Evolutionary conservation across 257 asterid genomes (phyloP).

Genomic region (Anisodus acutangulus): DNA sequence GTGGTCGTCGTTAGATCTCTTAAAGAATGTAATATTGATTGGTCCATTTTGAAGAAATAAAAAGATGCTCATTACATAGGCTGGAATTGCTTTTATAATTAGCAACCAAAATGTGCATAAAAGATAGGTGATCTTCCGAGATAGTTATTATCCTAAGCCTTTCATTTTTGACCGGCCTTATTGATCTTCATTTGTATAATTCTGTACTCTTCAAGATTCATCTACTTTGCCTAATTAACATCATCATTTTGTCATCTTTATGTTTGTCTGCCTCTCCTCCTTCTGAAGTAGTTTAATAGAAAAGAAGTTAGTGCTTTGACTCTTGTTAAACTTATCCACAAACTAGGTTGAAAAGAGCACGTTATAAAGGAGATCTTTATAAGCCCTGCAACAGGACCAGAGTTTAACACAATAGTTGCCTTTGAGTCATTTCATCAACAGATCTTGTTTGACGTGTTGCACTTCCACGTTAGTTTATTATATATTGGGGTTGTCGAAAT

Average conservation of each 20-base stretch:
- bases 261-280: not conserved
- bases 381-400: not conserved
- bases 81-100: not conserved
- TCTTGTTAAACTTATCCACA: not conserved
- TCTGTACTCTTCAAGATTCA: not conserved
- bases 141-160: conserved; percentile 1
- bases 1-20: not conserved
- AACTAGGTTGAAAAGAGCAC: not conserved
- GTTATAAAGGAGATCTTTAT: not conserved
- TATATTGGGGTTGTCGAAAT: not conserved
- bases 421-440: not conserved
- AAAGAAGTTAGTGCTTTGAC: not conserved
- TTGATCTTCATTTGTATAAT: not conserved
- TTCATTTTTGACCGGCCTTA: not conserved
- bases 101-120: not conserved
- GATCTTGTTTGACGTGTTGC: not conserved
- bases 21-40: not conserved
- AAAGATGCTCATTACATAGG: not conserved
- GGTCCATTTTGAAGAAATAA: not conserved
- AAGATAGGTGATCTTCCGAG: not conserved
- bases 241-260: not conserved
- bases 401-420: not conserved
- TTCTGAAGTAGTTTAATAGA: not conserved
- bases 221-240: not conserved
- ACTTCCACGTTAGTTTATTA: not conserved